Conservation (phyloP, 192 early-diverging fungal species). For the Gaertneriomyces semiglobifer region DNA sequence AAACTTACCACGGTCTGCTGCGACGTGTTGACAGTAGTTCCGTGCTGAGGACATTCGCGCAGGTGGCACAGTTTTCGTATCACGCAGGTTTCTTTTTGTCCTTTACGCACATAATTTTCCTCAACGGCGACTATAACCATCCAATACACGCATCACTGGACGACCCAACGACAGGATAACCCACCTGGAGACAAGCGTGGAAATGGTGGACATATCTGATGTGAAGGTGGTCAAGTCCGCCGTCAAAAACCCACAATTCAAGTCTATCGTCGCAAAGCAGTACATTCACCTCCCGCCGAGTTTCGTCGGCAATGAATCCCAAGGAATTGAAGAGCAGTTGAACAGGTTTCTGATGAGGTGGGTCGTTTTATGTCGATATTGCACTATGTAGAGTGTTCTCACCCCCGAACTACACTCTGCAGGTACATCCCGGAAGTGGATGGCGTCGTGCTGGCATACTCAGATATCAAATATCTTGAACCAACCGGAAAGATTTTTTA, state of each 20-base stretch:
- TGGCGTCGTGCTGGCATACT: slow-evolving; percentile 81
- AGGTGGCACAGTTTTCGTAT: no score
- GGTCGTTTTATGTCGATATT: neutral
- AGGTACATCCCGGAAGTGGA: slow-evolving; percentile 83
- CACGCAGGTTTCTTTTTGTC: no score
- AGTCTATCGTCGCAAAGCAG: slow-evolving; percentile 30
- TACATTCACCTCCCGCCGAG: slow-evolving; percentile 68
- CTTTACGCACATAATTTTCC: no score
- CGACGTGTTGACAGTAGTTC: no score
- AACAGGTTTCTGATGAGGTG: slow-evolving; percentile 71
- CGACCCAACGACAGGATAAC: no score
- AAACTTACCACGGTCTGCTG: no score
- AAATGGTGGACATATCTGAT: no score
- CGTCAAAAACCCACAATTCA: neutral
- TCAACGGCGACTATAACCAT: no score
- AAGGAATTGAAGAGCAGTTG: slow-evolving; percentile 63
- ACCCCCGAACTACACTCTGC: neutral
- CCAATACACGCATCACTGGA: no score
- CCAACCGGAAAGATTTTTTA: slow-evolving; percentile 63
- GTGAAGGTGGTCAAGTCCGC: no score
- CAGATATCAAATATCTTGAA: slow-evolving; percentile 59
- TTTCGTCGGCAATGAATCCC: slow-evolving; percentile 50
- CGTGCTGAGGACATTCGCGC: no score
- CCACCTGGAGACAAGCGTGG: no score
- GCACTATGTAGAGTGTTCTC: neutral